Conservation (phyloP, 129 eudicot genomes). For the Lonicera japonica region DNA sequence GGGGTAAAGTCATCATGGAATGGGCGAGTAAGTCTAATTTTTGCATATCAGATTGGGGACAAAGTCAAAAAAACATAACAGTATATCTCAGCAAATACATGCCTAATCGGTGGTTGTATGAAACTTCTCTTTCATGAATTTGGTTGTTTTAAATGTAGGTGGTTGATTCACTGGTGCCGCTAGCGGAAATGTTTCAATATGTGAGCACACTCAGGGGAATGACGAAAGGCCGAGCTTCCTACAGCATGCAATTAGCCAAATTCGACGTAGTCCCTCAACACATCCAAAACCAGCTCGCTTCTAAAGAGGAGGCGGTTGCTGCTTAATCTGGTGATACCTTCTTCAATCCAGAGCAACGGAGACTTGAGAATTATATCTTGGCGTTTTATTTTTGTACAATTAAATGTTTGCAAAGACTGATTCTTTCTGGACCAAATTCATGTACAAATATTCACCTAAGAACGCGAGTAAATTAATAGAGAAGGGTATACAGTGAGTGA, state of each 20-base stretch:
- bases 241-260: constrained; percentile 89
- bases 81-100: too few species aligned
- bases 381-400: constrained; percentile 7
- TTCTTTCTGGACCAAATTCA: constrained; percentile 6
- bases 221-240: constrained; percentile 98
- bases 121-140: neutral
- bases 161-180: constrained; percentile 85
- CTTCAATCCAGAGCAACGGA: constrained; percentile 3
- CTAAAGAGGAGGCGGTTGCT: constrained; percentile 79
- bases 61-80: too few species aligned
- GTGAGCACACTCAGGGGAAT: constrained; percentile 85
- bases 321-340: constrained; percentile 32
- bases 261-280: constrained; percentile 95
- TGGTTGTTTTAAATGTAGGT: constrained; percentile 33
- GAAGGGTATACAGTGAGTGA: neutral
- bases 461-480: constrained; percentile 5
- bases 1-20: too few species aligned
- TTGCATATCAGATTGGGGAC: too few species aligned
- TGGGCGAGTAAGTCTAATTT: too few species aligned
- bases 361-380: constrained; percentile 4
- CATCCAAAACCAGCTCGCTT: constrained; percentile 77
- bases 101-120: too few species aligned
- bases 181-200: constrained; percentile 95
- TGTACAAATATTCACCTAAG: neutral
- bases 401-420: constrained; percentile 16